These are phyloP conservation scores for Suillus subalutaceus DNA, from an alignment of 768 basidiomycete genomes.

Conservation along the genomic window DNA sequence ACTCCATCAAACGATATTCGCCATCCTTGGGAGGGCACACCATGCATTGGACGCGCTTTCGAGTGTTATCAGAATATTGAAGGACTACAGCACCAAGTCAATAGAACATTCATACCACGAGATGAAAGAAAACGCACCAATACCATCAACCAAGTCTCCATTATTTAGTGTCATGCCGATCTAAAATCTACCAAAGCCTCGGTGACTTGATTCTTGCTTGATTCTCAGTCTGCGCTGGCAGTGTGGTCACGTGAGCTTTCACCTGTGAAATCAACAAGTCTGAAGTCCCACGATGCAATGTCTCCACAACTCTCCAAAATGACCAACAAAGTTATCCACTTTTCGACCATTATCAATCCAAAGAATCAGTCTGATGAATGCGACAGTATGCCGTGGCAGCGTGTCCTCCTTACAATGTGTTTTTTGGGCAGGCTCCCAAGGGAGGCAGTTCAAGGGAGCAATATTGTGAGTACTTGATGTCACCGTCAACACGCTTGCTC, in stretches of 20 bases:
- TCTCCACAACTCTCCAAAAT: neutral
- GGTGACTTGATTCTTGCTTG: no score
- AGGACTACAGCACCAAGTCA: neutral
- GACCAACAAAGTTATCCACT: neutral
- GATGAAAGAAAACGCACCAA: neutral
- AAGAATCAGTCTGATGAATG: neutral
- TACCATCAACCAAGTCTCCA: neutral
- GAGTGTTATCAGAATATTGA: neutral
- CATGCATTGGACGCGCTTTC: neutral
- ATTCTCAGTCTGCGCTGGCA: no score
- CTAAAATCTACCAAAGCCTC: no score
- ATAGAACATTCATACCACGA: neutral
- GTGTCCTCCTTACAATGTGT: slow-evolving; percentile 8
- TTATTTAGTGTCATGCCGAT: neutral
- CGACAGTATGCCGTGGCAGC: neutral
- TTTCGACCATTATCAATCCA: neutral
- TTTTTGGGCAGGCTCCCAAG: slow-evolving; percentile 11
- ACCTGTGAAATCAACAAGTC: neutral
- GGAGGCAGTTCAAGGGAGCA: slow-evolving; percentile 5
- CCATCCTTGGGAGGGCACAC: neutral
- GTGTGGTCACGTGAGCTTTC: neutral
- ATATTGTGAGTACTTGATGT: slow-evolving; percentile 2
- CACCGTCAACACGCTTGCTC: neutral
- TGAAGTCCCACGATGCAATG: neutral
- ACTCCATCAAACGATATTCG: slow-evolving; percentile 3